phyloP scores from a whole-genome alignment of 495 filamentous ascomycete species.

The Xylaria curta region DNA sequence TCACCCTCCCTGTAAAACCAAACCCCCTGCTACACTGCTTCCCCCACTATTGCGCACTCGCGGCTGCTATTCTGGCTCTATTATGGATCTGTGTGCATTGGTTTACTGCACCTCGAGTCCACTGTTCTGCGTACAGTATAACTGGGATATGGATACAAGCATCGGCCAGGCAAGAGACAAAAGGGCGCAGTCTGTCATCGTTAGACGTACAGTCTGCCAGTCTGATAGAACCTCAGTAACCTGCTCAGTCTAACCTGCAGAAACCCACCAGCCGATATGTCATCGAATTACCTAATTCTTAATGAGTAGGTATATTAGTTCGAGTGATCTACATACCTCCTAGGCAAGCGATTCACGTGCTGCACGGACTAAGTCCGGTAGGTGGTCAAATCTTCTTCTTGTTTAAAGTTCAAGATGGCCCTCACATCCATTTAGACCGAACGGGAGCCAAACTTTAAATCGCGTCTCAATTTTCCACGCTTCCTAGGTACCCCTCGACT shows the following conservation, averaged over 20 bases:
- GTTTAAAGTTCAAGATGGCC: neutral
- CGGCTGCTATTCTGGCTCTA: neutral
- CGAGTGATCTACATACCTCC: neutral
- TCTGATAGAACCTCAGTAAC: neutral
- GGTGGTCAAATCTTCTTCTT: neutral
- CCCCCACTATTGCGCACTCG: neutral
- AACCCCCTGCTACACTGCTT: neutral
- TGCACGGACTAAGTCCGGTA: neutral
- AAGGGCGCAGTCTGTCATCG: conserved; percentile 11
- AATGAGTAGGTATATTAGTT: neutral
- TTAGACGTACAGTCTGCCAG: conserved; percentile 10
- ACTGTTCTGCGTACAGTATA: neutral
- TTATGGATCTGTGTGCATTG: neutral
- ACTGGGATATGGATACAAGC: neutral
- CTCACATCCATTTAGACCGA: neutral
- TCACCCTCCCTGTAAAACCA: conserved; percentile 22
- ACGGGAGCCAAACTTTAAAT: neutral
- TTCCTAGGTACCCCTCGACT: neutral
- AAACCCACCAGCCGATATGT: neutral
- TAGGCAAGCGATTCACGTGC: neutral
- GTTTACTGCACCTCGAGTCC: conserved; percentile 12
- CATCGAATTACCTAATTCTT: neutral
- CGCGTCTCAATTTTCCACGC: neutral
- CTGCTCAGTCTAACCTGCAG: neutral
- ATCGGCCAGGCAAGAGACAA: neutral